These are phyloP conservation scores for Penicillium robsamsonii DNA, from an alignment of 495 filamentous ascomycete species.

Conservation along the genomic window DNA sequence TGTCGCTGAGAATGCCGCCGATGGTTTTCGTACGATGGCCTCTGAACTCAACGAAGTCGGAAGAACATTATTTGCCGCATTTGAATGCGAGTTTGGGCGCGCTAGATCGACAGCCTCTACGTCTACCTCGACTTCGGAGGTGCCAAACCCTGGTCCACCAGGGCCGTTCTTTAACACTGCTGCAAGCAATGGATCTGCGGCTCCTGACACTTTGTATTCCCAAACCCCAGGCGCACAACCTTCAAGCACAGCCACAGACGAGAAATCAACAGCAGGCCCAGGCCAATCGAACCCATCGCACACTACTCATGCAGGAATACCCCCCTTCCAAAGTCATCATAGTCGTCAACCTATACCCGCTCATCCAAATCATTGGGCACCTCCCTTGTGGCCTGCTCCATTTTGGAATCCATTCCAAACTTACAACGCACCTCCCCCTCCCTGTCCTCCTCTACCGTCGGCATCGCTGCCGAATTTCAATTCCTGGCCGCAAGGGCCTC, in stretches of 20 bases:
- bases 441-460: constrained; percentile 1
- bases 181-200: background rate
- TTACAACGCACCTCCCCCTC: constrained; percentile 6
- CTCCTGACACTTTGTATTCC: background rate
- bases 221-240: background rate
- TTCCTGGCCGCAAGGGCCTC: background rate
- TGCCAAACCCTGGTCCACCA: constrained; percentile 1
- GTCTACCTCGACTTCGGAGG: constrained; percentile 6
- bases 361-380: constrained; percentile 5
- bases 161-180: constrained; percentile 2
- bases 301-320: background rate
- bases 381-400: background rate
- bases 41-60: constrained; percentile 46
- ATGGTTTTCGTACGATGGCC: constrained; percentile 44
- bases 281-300: background rate
- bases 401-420: background rate
- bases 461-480: background rate
- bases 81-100: constrained; percentile 41
- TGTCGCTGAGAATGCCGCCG: constrained; percentile 40
- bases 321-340: background rate
- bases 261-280: background rate
- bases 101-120: background rate
- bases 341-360: background rate
- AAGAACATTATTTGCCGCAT: constrained; percentile 39
- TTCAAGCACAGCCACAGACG: background rate